Evolutionary conservation across 1,284 basidiomycete species (phyloP), one percentile per base, ranked within the genome.

Genomic region (Cystobasidiaceae sp.): DNA sequence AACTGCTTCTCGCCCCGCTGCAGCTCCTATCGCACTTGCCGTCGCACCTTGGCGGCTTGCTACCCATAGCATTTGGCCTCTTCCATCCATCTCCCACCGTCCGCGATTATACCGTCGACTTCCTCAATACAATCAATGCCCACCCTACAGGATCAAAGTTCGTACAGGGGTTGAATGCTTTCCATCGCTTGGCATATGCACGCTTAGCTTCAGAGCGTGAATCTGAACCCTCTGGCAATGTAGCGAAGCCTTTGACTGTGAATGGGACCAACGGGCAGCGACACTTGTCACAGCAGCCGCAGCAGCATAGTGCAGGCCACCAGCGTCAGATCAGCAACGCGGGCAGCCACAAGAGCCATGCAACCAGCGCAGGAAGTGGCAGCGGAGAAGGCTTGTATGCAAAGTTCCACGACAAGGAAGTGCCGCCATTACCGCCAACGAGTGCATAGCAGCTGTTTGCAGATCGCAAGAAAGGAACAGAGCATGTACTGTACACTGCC

Each of bases 41-140:
- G 5, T 84, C 86, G 2, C 87, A 93, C 71, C 81, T 82, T 5
- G 90, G 91, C 39, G 94, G 94, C 0, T 79, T 97, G 41, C 79
- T 89, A 27, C 88, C 91, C 11, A 79, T 98, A 27, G 87, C 87
- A 23, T 90, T 93, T 75, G 89, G 90, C 1, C 80, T 97, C 3
- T 92, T 97, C 77, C 93, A 97, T 77, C 88, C 90, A 43, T 82
- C 82, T 37, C 82, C 87, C 68, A 75, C 78, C 9, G 84, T 94
- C 27, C 84, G 92, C 33, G 86, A 90, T 32, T 80, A 84, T 17
- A 87, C 89, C 0, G 83, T 97, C 21, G 89, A 93, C 67, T 80
- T 96, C 46, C 84, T 97, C 70, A 86, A 89, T 71, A 85, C 85
- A 63, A 75, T 97, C 33, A 84, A 90, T 59, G 77, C 80, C 33